Percentiles rank a stretch among this genome's conserved stretches.
These are phyloP conservation scores for Alternaria hordeiaustralica DNA, from an alignment of 2,329 filamentous ascomycete genomes.

Conservation along the genomic window DNA sequence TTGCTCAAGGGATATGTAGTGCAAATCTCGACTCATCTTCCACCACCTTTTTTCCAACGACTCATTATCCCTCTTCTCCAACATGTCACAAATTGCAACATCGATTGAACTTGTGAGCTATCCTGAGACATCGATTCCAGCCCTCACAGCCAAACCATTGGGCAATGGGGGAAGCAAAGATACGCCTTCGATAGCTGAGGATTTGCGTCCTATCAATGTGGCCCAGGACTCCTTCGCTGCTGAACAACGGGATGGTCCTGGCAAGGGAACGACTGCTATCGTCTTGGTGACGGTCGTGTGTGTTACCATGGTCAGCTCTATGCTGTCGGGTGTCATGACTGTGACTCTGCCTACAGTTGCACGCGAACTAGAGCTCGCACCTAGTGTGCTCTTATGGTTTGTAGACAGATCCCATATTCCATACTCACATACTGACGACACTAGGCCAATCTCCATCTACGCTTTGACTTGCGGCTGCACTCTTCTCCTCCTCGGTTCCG, in stretches of 20 bases:
- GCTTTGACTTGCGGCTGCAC: conserved; percentile 57
- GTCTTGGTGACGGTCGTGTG: conserved; percentile 6
- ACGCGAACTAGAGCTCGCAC: conserved; percentile 31
- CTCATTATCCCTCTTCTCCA: not conserved
- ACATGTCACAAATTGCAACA: conserved; percentile 35
- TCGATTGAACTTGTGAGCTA: conserved; percentile 34
- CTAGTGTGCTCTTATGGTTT: conserved; percentile 39
- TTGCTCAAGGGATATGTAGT: not conserved
- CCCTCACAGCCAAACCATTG: conserved; percentile 9
- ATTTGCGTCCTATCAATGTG: conserved; percentile 19
- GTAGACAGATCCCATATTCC: not conserved
- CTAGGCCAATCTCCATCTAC: conserved; percentile 48
- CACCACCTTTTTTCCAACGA: no score
- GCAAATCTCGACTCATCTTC: no score
- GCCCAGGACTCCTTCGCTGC: conserved; percentile 17
- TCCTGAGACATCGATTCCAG: conserved; percentile 11
- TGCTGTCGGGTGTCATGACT: conserved; percentile 49
- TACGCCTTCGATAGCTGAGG: conserved; percentile 6
- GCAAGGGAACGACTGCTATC: conserved; percentile 33
- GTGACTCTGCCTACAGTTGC: conserved; percentile 54
- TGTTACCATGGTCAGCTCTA: conserved; percentile 32
- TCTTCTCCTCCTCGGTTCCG: conserved; percentile 58
- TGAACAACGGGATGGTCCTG: conserved; percentile 20
- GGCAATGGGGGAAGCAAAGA: conserved; percentile 1
- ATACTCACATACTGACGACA: conserved; percentile 1